phyloP scores from a whole-genome alignment of 1,139 yeast species.

The Kodamaea arcana region DNA sequence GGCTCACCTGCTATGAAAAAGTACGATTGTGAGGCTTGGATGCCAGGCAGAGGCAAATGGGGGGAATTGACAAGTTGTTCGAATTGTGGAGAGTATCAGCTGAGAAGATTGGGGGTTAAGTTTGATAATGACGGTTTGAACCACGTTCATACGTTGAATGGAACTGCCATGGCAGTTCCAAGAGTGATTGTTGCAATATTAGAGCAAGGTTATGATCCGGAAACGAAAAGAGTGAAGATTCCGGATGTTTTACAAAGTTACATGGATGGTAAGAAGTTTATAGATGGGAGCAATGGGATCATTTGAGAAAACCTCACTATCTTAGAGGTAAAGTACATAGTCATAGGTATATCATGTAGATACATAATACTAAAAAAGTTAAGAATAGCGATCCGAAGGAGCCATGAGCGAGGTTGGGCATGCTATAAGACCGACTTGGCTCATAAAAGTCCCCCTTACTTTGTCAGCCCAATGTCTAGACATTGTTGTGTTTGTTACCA shows the following conservation, averaged over 20 bases:
- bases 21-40: slow-evolving; percentile 95
- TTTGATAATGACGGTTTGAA: slow-evolving; percentile 34
- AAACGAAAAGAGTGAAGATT: slow-evolving; percentile 49
- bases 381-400: too few relatives aligned
- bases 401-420: too few relatives aligned
- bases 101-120: slow-evolving; percentile 75
- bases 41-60: slow-evolving; percentile 94
- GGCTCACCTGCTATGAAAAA: slow-evolving; percentile 94
- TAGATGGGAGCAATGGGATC: too few relatives aligned
- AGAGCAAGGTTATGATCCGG: slow-evolving; percentile 75
- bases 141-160: slow-evolving; percentile 82
- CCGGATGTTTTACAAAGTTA: slow-evolving; percentile 67
- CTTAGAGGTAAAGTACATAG: too few relatives aligned
- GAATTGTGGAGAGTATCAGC: slow-evolving; percentile 88
- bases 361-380: too few relatives aligned
- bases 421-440: too few relatives aligned
- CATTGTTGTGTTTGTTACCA: too few relatives aligned
- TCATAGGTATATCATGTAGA: too few relatives aligned
- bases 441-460: too few relatives aligned
- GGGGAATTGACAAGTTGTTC: slow-evolving; percentile 93
- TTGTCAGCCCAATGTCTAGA: too few relatives aligned
- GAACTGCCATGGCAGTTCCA: slow-evolving; percentile 96
- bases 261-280: slow-evolving; percentile 57
- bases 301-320: too few relatives aligned
- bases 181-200: slow-evolving; percentile 82